phyloP scores from a whole-genome alignment of 306 rosid genomes.

The Chamaecrista fasciculata region DNA sequence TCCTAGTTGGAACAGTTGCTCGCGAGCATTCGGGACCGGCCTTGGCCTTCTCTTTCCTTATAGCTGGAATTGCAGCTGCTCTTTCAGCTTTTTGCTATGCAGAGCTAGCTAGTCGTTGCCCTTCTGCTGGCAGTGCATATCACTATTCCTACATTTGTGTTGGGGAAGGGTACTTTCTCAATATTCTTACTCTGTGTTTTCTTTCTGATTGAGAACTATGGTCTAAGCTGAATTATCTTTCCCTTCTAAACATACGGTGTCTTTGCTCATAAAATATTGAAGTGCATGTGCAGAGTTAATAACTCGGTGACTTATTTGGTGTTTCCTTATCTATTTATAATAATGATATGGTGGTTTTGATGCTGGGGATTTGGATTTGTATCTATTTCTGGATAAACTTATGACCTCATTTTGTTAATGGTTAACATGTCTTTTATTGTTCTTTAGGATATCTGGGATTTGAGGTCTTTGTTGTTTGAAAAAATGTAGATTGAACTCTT shows the following conservation, averaged over 20 bases:
- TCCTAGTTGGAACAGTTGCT: slow-evolving; percentile 93
- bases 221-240: background rate
- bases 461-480: slow-evolving; percentile 9
- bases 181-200: background rate
- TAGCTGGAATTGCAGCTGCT: slow-evolving; percentile 89
- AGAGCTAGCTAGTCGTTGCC: slow-evolving; percentile 87
- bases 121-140: slow-evolving; percentile 99
- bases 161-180: slow-evolving; percentile 79
- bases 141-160: slow-evolving; percentile 86
- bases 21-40: slow-evolving; percentile 91
- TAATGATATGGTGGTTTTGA: slow-evolving; percentile 10
- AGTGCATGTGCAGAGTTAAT: background rate
- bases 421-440: background rate
- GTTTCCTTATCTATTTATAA: background rate
- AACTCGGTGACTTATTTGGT: background rate
- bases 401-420: background rate
- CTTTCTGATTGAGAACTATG: background rate
- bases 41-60: slow-evolving; percentile 71
- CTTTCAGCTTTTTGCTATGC: slow-evolving; percentile 96
- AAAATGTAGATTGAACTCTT: background rate
- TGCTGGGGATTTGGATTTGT: background rate
- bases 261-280: background rate
- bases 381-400: background rate
- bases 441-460: background rate
- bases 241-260: background rate